Percentiles rank a stretch among this genome's conserved stretches.
Conservation (phyloP, 768 basidiomycete genomes). For the Vishniacozyma victoriae region DNA sequence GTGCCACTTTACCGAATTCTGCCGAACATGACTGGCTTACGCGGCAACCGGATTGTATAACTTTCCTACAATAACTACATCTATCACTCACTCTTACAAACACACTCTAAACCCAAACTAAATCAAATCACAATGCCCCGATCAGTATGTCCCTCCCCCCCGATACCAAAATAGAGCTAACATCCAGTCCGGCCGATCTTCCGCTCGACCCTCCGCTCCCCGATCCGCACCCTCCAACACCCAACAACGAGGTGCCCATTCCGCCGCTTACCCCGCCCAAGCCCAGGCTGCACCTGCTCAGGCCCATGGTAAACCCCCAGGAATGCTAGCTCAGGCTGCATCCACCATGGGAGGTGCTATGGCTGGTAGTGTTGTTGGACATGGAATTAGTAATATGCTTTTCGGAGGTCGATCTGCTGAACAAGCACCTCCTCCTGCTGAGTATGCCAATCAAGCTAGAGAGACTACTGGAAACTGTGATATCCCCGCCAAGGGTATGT, state of each 20-base stretch:
- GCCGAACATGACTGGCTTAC: no score
- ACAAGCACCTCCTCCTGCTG: slow-evolving; percentile 30
- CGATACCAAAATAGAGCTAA: not conserved
- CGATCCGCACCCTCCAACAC: slow-evolving; percentile 26
- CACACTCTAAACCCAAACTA: not conserved
- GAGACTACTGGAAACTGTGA: slow-evolving; percentile 32
- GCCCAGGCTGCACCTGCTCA: slow-evolving; percentile 16
- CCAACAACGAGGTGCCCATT: slow-evolving; percentile 17
- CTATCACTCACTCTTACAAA: no score
- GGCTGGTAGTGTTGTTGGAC: slow-evolving; percentile 46
- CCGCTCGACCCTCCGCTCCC: slow-evolving; percentile 40
- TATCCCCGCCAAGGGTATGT: slow-evolving; percentile 46
- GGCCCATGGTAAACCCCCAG: slow-evolving; percentile 29
- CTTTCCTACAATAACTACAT: no score
- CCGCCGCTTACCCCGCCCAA: slow-evolving; percentile 28
- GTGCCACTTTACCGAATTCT: no score
- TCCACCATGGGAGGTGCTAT: slow-evolving; percentile 46
- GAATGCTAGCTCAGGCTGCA: slow-evolving; percentile 43
- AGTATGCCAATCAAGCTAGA: slow-evolving; percentile 29
- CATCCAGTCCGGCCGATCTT: slow-evolving; percentile 13
- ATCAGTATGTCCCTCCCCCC: not conserved
- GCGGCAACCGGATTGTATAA: no score
- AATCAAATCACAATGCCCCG: not conserved
- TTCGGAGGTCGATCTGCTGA: slow-evolving; percentile 39
- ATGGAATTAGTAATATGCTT: slow-evolving; percentile 45